These are phyloP conservation scores for Paracorniculantispora psalliotae DNA, from an alignment of 2,329 filamentous ascomycete species.

Conservation along the genomic window DNA sequence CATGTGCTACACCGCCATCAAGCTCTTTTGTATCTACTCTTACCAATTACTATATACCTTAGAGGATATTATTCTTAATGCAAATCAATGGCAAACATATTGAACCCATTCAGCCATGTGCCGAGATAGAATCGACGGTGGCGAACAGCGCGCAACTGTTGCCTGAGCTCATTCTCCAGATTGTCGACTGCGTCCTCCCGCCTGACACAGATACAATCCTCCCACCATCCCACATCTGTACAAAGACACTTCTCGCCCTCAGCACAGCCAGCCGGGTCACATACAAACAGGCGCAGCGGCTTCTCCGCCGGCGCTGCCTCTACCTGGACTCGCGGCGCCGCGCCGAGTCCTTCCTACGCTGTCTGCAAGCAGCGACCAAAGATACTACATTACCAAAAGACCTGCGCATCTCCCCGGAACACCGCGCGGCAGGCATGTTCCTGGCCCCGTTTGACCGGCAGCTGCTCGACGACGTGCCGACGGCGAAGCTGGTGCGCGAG, in stretches of 20 bases:
- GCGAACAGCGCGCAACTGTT: slow-evolving; percentile 7
- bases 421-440: slow-evolving; percentile 36
- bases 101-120: background rate
- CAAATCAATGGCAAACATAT: background rate
- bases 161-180: slow-evolving; percentile 15
- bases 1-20: background rate
- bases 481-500: slow-evolving; percentile 35
- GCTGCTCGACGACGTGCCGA: slow-evolving; percentile 34
- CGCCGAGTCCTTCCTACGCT: background rate
- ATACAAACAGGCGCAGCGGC: slow-evolving; percentile 26
- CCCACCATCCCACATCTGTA: slow-evolving; percentile 27
- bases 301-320: slow-evolving; percentile 32
- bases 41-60: too few relatives aligned
- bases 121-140: background rate
- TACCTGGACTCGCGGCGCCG: slow-evolving; percentile 27
- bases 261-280: slow-evolving; percentile 31
- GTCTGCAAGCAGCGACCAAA: background rate
- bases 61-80: too few relatives aligned
- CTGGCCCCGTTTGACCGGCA: slow-evolving; percentile 31
- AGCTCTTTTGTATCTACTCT: background rate
- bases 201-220: slow-evolving; percentile 17
- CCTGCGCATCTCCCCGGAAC: slow-evolving; percentile 14
- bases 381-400: slow-evolving; percentile 17
- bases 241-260: slow-evolving; percentile 32
- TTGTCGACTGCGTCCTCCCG: slow-evolving; percentile 16